These are phyloP conservation scores for Puccinia novopanici DNA, from an alignment of 1,284 basidiomycete genomes.

Conservation along the genomic window DNA sequence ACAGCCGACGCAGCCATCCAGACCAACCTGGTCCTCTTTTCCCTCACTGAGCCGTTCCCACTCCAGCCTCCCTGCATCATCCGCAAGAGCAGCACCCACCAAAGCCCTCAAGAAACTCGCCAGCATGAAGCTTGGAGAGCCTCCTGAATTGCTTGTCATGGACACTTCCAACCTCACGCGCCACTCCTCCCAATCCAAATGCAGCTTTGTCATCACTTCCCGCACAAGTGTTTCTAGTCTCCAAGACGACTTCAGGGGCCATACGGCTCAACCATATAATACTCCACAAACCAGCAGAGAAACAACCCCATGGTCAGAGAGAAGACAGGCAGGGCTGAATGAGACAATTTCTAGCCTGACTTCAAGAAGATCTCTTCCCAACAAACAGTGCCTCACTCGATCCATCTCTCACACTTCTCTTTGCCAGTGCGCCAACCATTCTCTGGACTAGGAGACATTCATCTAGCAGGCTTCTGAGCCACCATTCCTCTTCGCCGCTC, in stretches of 20 bases:
- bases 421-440: neutral
- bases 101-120: neutral
- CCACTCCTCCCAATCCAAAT: conserved; percentile 2
- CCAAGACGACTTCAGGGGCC: conserved; percentile 1
- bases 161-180: neutral
- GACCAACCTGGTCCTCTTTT: neutral
- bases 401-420: neutral
- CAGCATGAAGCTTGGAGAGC: neutral
- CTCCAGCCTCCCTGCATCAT: conserved; percentile 22
- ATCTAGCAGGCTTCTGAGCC: neutral
- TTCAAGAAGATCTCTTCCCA: neutral
- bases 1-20: conserved; percentile 6
- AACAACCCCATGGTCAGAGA: neutral
- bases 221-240: neutral
- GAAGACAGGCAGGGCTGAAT: neutral
- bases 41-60: neutral
- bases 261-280: neutral
- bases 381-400: conserved; percentile 11
- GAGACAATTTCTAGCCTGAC: neutral
- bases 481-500: neutral
- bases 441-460: neutral
- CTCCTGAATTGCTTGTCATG: neutral
- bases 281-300: neutral
- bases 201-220: neutral
- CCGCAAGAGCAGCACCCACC: conserved; percentile 1